Evolutionary conservation across 2,329 filamentous ascomycete species (phyloP).

Genomic region (Calonectria leucothoes): DNA sequence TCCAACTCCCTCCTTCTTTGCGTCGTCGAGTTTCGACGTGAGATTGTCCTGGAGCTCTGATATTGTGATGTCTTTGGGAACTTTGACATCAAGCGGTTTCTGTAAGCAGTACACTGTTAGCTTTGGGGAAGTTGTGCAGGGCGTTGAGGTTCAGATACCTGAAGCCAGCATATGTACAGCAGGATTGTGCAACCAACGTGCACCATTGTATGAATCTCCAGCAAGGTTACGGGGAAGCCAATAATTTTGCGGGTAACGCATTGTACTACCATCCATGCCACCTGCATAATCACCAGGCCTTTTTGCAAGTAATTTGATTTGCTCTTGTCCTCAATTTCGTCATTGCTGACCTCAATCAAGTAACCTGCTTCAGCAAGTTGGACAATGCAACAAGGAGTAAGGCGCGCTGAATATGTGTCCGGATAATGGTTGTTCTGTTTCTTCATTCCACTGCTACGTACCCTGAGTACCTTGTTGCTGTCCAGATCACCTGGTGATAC

Average conservation of each 20-base stretch:
- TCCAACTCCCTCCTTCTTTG: too few species aligned
- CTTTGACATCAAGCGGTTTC: constrained; percentile 34
- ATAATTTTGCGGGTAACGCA: constrained; percentile 45
- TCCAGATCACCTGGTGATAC: not conserved
- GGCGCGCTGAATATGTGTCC: constrained; percentile 9
- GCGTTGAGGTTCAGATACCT: not conserved
- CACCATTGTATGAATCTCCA: constrained; percentile 48
- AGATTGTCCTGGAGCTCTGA: too few species aligned
- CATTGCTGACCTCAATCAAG: constrained; percentile 18
- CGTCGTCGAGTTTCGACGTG: not conserved
- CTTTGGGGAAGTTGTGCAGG: too few species aligned
- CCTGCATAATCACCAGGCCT: constrained; percentile 50
- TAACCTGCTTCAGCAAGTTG: constrained; percentile 18
- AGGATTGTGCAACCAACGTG: constrained; percentile 34
- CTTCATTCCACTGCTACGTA: not conserved
- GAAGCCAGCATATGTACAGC: constrained; percentile 34
- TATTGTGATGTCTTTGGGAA: not conserved
- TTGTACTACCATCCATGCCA: constrained; percentile 52
- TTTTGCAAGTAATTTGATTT: constrained; percentile 52
- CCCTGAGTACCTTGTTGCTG: not conserved
- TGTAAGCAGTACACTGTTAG: not conserved
- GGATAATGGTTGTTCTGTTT: not conserved
- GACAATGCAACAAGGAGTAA: constrained; percentile 12
- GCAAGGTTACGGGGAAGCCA: constrained; percentile 49
- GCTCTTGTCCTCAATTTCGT: constrained; percentile 49